phyloP scores from a whole-genome alignment of 2,329 filamentous ascomycete genomes.

The Fusarium tuaranense region DNA sequence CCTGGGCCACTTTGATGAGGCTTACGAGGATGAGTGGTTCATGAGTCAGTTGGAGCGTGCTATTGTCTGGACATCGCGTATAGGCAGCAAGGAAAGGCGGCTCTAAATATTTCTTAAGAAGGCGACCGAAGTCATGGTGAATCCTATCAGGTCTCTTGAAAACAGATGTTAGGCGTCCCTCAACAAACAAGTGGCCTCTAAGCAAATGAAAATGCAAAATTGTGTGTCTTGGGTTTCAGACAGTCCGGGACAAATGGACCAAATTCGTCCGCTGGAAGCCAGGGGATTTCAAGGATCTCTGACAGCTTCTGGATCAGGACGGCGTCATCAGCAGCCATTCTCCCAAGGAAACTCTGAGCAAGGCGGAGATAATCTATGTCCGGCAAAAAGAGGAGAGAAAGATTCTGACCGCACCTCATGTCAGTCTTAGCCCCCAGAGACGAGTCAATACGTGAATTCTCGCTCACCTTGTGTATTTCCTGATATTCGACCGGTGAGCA shows the following conservation, averaged over 20 bases:
- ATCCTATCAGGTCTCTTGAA: too few relatives aligned
- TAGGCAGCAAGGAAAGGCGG: neutral
- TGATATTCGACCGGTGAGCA: too few relatives aligned
- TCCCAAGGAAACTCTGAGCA: neutral
- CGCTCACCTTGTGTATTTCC: neutral
- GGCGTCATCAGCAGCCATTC: neutral
- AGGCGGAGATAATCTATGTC: neutral
- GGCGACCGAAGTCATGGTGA: too few relatives aligned
- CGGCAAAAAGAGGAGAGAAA: neutral
- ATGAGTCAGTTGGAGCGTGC: conserved; percentile 10
- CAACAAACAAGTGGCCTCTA: too few relatives aligned
- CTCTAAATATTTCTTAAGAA: too few relatives aligned
- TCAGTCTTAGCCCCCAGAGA: neutral
- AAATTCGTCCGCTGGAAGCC: neutral
- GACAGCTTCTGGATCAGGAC: neutral
- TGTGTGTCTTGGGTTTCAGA: neutral
- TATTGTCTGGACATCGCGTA: conserved; percentile 1
- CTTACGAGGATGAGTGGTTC: conserved; percentile 23
- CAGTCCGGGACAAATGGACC: neutral
- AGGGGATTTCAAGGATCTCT: neutral
- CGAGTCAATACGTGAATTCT: neutral
- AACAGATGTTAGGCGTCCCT: too few relatives aligned
- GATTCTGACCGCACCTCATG: neutral
- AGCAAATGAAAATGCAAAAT: neutral
- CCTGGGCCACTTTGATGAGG: conserved; percentile 29